Base-by-base conservation (phyloP, 352 stramenopile genomes). In the Chrysophaeum taylorii region DNA sequence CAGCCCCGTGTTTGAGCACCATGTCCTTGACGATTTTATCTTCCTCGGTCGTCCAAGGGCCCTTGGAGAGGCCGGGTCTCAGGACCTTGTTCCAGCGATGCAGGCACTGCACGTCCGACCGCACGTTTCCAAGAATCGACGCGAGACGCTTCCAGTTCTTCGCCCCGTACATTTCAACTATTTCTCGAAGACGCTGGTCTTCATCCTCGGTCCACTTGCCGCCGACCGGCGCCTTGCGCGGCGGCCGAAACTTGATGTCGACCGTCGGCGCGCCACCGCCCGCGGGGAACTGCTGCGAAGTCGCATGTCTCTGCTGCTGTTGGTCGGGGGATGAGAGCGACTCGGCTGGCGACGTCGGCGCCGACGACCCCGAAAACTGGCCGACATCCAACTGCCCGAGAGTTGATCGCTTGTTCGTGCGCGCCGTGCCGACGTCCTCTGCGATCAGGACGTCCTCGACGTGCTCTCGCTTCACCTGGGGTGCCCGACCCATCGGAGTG, bases 121-220 rank as follows among this genome's bases (percentile, higher is more conserved):
- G 69, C 45, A 61, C 84, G 64, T 90, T 88, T 25, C 88, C 86
- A 33, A 96, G 75, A 35, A 87, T 82, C 74, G 93, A 85, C 25
- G 90, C 89, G 67, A 97, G 92, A 71, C 90, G 85, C 75, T 95
- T 95, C 92, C 92, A 97, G 74, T 95, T 96, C 45, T 94, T 94
- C 52, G 89, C 86, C 23, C 90, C 89, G 68, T 95, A 90, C 27
- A 84, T 82, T 42, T 90, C 80, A 14, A 97, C 91, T 16, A 91
- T 85, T 27, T 91, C 81, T 38, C 87, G 84, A 31, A 97, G 81
- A 23, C 81, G 77, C 21, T 91, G 82, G 69, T 97, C 91, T 81
- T 97, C 90, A 29, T 95, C 87, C n/a, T 84, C 82, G 14, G 87
- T 80, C 90, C 90, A 96, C 61, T 77, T 82, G 23, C 70, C 73